Evolutionary conservation across 352 stramenopile species (phyloP).

Genomic region (Phytophthora vignae): DNA sequence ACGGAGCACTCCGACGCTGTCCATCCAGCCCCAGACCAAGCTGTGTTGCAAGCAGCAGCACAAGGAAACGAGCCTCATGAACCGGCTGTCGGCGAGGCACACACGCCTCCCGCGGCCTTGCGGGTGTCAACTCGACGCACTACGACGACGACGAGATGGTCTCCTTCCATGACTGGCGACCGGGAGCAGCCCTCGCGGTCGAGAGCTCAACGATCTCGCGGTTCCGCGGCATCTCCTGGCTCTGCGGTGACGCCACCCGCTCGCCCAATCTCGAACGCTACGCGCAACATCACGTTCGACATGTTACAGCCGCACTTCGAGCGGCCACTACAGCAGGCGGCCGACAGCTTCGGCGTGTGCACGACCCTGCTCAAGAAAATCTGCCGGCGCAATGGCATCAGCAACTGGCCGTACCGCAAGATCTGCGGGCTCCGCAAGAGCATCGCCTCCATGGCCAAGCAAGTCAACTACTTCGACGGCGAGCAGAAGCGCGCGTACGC

Average conservation of each 20-base stretch:
- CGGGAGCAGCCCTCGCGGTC: conserved; percentile 11
- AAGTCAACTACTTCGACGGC: conserved; percentile 70
- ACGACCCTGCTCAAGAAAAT: conserved; percentile 80
- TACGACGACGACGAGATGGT: conserved; percentile 40
- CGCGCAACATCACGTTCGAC: conserved; percentile 56
- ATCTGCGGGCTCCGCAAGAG: conserved; percentile 66
- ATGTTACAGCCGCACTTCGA: conserved; percentile 73
- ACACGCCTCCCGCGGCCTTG: background rate
- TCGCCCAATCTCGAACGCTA: conserved; percentile 55
- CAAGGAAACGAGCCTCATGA: conserved; percentile 4
- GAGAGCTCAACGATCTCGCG: background rate
- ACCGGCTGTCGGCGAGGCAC: background rate
- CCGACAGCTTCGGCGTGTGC: conserved; percentile 65
- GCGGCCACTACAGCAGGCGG: conserved; percentile 57
- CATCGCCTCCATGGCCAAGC: conserved; percentile 68
- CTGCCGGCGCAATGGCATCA: conserved; percentile 67
- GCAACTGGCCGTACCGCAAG: conserved; percentile 67
- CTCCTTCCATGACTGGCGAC: conserved; percentile 24
- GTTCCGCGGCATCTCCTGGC: background rate
- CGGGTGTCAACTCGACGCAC: conserved; percentile 37
- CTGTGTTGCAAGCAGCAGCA: background rate
- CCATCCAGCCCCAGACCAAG: background rate
- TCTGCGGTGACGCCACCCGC: conserved; percentile 5
- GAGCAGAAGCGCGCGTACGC: conserved; percentile 61
- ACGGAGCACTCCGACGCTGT: background rate